phyloP scores from a whole-genome alignment of 208 protist species.

The Trypanosoma vivax region DNA sequence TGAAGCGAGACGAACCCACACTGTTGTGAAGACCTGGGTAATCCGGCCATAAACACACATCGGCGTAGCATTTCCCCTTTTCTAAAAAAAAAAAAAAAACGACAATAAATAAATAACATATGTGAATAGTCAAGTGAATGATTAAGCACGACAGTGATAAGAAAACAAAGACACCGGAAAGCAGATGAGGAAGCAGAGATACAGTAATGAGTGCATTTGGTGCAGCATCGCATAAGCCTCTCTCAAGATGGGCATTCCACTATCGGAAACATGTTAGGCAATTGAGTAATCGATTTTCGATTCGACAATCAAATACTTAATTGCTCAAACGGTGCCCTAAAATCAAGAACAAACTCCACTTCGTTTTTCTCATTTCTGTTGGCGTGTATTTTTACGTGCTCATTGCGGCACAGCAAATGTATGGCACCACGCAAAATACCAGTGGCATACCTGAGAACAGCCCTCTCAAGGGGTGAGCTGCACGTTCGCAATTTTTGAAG shows the following conservation, averaged over 20 bases:
- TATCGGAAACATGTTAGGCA: not conserved
- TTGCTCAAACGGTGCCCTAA: conserved; percentile 18
- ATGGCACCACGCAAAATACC: conserved; percentile 38
- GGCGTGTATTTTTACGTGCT: conserved; percentile 32
- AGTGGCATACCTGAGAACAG: conserved; percentile 57
- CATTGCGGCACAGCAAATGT: conserved; percentile 31
- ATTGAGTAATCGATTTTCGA: not conserved
- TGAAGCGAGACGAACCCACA: conserved; percentile 40
- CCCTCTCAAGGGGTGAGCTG: conserved; percentile 25
- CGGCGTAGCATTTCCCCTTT: conserved; percentile 18
- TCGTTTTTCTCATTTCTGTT: conserved; percentile 51
- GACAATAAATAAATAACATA: conserved; percentile 1
- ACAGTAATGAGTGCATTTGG: too few relatives aligned
- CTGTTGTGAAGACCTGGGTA: conserved; percentile 26
- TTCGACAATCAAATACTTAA: not conserved
- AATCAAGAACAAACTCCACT: conserved; percentile 61
- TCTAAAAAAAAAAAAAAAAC: conserved; percentile 6
- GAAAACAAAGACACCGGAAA: too few relatives aligned
- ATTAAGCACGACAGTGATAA: conserved; percentile 3
- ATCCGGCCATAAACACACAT: not conserved
- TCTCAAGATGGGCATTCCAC: too few relatives aligned
- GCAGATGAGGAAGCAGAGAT: too few relatives aligned
- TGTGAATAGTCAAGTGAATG: not conserved
- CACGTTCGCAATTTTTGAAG: conserved; percentile 1
- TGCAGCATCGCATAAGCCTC: too few relatives aligned